Evolutionary conservation across 352 stramenopile genomes (phyloP).

Genomic region (Phytophthora sansomeana): DNA sequence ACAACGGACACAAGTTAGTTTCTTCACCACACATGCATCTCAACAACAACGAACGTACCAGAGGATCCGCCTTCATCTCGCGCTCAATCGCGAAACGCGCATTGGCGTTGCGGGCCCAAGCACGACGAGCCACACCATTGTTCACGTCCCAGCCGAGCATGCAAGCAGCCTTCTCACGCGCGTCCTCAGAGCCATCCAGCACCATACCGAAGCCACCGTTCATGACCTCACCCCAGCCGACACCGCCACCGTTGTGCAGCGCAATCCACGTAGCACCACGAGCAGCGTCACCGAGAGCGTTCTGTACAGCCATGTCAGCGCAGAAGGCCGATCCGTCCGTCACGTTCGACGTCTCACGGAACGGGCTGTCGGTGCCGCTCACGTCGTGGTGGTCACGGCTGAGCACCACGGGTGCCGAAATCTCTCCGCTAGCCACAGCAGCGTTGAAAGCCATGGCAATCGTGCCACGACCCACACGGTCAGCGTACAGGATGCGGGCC

Average conservation of each 20-base stretch:
- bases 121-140: conserved; percentile 85
- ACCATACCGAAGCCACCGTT: conserved; percentile 92
- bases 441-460: conserved; percentile 89
- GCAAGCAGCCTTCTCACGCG: conserved; percentile 61
- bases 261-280: conserved; percentile 88
- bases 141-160: conserved; percentile 93
- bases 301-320: conserved; percentile 92
- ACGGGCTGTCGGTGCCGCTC: conserved; percentile 88
- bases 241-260: conserved; percentile 91
- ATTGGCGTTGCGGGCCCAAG: conserved; percentile 89
- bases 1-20: conserved; percentile 21
- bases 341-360: conserved; percentile 91
- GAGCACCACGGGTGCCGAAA: conserved; percentile 81
- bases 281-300: conserved; percentile 86
- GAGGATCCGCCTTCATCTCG: conserved; percentile 84
- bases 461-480: conserved; percentile 75
- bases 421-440: conserved; percentile 70
- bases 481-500: conserved; percentile 89
- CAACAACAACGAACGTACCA: conserved; percentile 43
- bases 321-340: conserved; percentile 87
- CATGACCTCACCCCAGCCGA: conserved; percentile 90
- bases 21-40: background rate
- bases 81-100: conserved; percentile 83
- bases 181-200: conserved; percentile 79
- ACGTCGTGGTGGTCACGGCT: conserved; percentile 92